Conservation (phyloP, 805 yeast species). For the Starmerella tilneyi region DNA sequence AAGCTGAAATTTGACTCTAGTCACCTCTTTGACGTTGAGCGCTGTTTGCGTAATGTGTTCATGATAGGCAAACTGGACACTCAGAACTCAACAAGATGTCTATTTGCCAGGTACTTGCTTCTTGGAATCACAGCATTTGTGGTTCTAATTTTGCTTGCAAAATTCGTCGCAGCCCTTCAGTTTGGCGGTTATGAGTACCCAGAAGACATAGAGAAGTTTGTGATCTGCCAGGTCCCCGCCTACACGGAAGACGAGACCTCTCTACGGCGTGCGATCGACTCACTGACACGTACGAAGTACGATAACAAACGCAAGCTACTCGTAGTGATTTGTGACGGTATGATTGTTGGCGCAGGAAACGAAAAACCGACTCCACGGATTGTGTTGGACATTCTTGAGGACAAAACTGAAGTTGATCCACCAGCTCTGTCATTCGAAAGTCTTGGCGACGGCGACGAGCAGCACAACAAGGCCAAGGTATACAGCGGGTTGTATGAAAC, state of each 20-base stretch:
- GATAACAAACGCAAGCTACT: conserved; percentile 51
- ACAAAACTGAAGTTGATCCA: conserved; percentile 44
- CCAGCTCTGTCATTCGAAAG: conserved; percentile 46
- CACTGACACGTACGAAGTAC: conserved; percentile 47
- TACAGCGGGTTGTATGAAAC: conserved; percentile 52
- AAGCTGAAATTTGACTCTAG: conserved; percentile 25
- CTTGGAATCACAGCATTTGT: conserved; percentile 34
- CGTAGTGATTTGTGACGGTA: conserved; percentile 51
- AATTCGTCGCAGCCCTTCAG: conserved; percentile 36
- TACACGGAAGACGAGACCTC: conserved; percentile 52
- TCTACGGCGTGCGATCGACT: conserved; percentile 47
- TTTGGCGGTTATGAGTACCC: conserved; percentile 31
- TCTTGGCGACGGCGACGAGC: conserved; percentile 50
- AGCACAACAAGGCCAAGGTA: conserved; percentile 54
- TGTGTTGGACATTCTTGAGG: conserved; percentile 46
- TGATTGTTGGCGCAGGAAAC: conserved; percentile 53
- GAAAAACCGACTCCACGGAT: conserved; percentile 50
- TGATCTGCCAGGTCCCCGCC: conserved; percentile 43
- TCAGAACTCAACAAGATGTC: conserved; percentile 32
- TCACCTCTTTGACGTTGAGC: conserved; percentile 25
- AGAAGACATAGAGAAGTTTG: conserved; percentile 34
- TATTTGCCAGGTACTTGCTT: conserved; percentile 36
- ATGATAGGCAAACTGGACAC: conserved; percentile 36
- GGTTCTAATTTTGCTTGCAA: conserved; percentile 31
- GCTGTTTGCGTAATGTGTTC: conserved; percentile 34